Evolutionary conservation across 176 grass and related monocot species (phyloP), one percentile per base, ranked within the genome.

Genomic region (Ensete glaucum): DNA sequence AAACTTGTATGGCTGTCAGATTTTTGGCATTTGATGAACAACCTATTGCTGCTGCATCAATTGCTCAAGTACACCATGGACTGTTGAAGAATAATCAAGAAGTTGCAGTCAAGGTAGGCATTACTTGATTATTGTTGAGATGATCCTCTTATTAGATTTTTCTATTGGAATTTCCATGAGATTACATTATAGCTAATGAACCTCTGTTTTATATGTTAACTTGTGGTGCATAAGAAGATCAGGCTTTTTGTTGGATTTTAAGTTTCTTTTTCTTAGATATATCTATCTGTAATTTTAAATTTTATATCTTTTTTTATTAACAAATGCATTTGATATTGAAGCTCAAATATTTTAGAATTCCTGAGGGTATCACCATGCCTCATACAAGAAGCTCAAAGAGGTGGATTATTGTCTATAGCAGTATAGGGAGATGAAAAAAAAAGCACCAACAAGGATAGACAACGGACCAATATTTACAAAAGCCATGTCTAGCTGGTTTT

Each of bases 31-130:
- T 97, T 85, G 89, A 97, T 86, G 88, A 97, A 82, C 81, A 85
- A 79, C 90, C 90, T 29, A 88, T 93, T 84, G 90, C 93, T 88
- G 93, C 90, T 85, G 90, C 93, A 87, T 97, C 93, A 88, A 91
- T 97, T 90, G 90, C 93, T 87, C 93, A 97, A 81, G 93, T 97
- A 58, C 93, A 97, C 81, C 77, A 73, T 78, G 90, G 87, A 43
- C 77, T 87, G 48, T 81, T 97, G 85, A 86, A 82, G 74, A 76
- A 86, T 83, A 90, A 85, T 24, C 79, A 88, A 85, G 90, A 90
- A 83, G 90, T 97, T 72, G 90, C 93, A 81, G 85, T 97, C 52
- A 97, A 97, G 90, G 90, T 97, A 53, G 78, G 82, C 26, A 79
- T 80, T 83, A 43, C 71, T 78, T 77, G 62, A 67, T 34, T 71